A percentile compares a stretch with the other conserved stretches of the same genome.
Evolutionary conservation across 257 asterid species (phyloP).

Genomic region (Solanum clarkiae): DNA sequence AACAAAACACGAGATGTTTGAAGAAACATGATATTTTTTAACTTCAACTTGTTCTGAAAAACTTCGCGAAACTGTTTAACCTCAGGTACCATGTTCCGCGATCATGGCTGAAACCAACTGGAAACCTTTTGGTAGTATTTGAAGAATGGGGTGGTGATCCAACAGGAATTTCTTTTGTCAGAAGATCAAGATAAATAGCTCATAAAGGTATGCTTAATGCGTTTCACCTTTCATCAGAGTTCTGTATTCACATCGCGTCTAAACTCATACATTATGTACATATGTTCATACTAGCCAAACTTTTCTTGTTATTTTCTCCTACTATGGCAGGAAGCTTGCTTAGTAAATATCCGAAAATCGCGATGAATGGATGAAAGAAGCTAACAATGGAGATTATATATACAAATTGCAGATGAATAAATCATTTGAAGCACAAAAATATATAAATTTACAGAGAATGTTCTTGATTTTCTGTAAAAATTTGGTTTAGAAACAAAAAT

Average conservation of each 20-base stretch:
- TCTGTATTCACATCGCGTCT: not conserved
- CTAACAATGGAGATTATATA: not conserved
- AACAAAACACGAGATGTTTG: not conserved
- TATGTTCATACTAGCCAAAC: not conserved
- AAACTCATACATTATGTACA: not conserved
- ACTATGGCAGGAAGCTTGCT: not conserved
- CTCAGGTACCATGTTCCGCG: slow-evolving; percentile 79
- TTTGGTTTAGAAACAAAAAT: not conserved
- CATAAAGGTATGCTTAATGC: not conserved
- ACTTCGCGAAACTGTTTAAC: not conserved
- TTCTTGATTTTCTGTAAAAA: not conserved
- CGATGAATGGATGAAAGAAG: not conserved
- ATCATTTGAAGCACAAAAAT: not conserved
- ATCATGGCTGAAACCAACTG: slow-evolving; percentile 66
- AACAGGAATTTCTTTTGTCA: slow-evolving; percentile 41
- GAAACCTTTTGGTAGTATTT: slow-evolving; percentile 56
- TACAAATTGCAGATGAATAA: not conserved
- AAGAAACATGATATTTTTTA: not conserved
- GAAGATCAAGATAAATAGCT: slow-evolving; percentile 14
- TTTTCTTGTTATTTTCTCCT: not conserved
- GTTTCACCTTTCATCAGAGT: not conserved
- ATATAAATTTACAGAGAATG: not conserved
- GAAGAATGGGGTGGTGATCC: slow-evolving; percentile 90
- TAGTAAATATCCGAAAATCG: not conserved
- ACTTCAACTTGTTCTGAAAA: not conserved